These are phyloP conservation scores for Glycine tomentella DNA, from an alignment of 306 rosid species.

Conservation along the genomic window DNA sequence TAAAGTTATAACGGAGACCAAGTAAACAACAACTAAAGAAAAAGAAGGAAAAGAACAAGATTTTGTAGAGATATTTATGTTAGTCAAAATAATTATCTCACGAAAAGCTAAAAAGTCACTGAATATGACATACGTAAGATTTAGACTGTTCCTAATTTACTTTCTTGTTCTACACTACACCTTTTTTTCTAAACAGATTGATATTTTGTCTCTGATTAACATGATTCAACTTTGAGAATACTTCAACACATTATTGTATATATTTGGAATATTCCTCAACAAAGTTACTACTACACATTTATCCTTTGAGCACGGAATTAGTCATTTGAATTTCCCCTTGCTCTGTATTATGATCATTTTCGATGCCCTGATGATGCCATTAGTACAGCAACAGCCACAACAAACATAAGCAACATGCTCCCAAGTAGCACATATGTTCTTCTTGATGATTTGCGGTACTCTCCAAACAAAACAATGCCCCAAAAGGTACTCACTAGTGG, in stretches of 20 bases:
- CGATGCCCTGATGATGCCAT: conserved; percentile 89
- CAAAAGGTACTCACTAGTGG: conserved; percentile 94
- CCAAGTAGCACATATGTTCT: conserved; percentile 69
- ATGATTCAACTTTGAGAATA: conserved; percentile 2
- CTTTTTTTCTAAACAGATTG: background rate
- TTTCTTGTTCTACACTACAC: background rate
- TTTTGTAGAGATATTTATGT: background rate
- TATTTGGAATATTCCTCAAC: background rate
- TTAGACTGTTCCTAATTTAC: background rate
- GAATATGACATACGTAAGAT: background rate
- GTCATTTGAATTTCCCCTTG: background rate
- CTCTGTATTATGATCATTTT: conserved; percentile 49
- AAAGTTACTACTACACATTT: background rate
- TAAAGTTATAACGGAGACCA: background rate
- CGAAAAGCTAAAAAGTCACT: background rate
- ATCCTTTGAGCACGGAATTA: background rate
- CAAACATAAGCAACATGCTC: conserved; percentile 80
- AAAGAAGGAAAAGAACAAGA: background rate
- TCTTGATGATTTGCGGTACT: conserved; percentile 79
- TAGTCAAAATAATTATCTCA: background rate
- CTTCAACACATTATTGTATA: background rate
- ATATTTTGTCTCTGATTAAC: background rate
- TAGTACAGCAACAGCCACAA: conserved; percentile 72
- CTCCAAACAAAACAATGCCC: conserved; percentile 83
- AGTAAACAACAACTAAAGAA: background rate